A percentile compares a stretch with the other conserved stretches of the same genome.
phyloP scores from a whole-genome alignment of 1,139 yeast genomes.

The Sugiyamaella novakii region DNA sequence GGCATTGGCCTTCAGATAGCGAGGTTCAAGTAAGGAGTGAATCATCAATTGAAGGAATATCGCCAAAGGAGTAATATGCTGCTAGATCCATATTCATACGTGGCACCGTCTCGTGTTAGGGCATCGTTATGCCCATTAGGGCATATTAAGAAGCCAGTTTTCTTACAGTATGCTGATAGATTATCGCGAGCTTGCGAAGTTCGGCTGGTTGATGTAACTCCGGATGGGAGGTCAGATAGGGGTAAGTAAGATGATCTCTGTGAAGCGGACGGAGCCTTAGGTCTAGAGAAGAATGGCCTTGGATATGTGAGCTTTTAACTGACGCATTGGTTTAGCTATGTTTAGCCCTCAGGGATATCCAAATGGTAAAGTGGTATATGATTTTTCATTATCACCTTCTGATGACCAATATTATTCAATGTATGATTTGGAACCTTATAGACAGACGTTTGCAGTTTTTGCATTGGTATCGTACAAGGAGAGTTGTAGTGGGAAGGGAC shows the following conservation, averaged over 20 bases:
- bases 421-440: slow-evolving; percentile 85
- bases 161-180: slow-evolving; percentile 50
- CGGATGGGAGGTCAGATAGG: slow-evolving; percentile 54
- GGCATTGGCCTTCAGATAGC: background rate
- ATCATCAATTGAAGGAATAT: background rate
- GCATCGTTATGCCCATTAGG: slow-evolving; percentile 74
- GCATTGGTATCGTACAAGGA: slow-evolving; percentile 59
- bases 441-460: slow-evolving; percentile 59
- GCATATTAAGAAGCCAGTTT: slow-evolving; percentile 52
- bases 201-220: slow-evolving; percentile 72
- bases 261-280: no score
- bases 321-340: slow-evolving; percentile 33
- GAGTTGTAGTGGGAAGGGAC: slow-evolving; percentile 13
- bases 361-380: slow-evolving; percentile 66
- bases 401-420: slow-evolving; percentile 65
- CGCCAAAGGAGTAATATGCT: slow-evolving; percentile 25
- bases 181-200: slow-evolving; percentile 62
- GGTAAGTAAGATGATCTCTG: no score
- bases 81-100: slow-evolving; percentile 49
- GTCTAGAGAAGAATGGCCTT: no score
- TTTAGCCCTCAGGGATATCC: slow-evolving; percentile 90
- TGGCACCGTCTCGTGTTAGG: slow-evolving; percentile 66
- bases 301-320: background rate
- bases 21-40: background rate
- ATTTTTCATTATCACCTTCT: slow-evolving; percentile 52